phyloP scores from a whole-genome alignment of 2,329 filamentous ascomycete species.

The Alternaria sp. region DNA sequence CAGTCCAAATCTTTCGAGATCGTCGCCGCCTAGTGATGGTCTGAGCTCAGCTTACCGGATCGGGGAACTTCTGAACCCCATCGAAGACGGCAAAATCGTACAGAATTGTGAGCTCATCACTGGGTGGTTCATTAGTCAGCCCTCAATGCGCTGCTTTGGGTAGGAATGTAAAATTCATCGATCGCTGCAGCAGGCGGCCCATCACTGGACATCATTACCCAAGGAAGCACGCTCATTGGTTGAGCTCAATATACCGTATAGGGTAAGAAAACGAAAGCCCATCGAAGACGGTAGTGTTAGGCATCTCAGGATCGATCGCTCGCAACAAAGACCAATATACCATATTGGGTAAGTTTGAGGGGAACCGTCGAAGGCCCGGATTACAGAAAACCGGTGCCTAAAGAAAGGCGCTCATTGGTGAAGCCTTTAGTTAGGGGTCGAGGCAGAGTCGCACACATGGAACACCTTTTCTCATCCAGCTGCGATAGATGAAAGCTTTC shows the following conservation, averaged over 20 bases:
- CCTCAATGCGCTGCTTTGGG: neutral
- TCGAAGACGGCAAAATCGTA: neutral
- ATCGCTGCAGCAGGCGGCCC: conserved; percentile 1
- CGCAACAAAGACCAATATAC: neutral
- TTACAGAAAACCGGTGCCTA: neutral
- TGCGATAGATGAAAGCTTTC: neutral
- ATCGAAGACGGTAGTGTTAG: neutral
- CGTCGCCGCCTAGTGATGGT: conserved; percentile 5
- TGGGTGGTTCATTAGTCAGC: neutral
- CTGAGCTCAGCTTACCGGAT: conserved; percentile 16
- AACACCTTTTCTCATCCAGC: neutral
- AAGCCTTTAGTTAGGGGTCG: neutral
- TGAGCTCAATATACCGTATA: neutral
- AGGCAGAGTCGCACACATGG: neutral
- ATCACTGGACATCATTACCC: conserved; percentile 8
- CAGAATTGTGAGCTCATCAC: no score
- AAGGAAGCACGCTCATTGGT: conserved; percentile 7
- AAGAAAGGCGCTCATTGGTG: neutral
- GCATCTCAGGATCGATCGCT: neutral
- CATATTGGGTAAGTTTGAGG: neutral
- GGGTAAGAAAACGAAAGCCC: neutral
- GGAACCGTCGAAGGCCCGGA: neutral
- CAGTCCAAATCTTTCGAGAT: conserved; percentile 18
- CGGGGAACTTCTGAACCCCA: neutral
- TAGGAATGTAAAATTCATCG: neutral